Evolutionary conservation across 768 basidiomycete species (phyloP).

Genomic region (Tricholoma sp.): DNA sequence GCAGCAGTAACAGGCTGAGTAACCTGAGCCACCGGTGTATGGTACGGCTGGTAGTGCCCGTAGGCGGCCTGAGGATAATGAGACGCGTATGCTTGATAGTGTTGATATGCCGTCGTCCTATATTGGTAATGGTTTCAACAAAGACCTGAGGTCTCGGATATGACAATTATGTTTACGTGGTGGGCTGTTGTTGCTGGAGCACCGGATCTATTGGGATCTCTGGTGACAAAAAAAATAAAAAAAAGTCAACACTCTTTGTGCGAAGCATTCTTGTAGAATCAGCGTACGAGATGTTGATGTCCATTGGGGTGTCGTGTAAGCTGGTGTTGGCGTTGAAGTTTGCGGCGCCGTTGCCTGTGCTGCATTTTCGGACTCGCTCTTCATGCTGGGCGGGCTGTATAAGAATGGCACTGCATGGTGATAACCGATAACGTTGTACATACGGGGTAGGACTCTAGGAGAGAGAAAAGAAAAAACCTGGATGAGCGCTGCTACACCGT

Average conservation of each 20-base stretch:
- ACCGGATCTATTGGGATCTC: constrained; percentile 67
- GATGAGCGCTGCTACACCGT: not conserved
- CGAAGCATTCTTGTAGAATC: not conserved
- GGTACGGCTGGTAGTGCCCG: constrained; percentile 41
- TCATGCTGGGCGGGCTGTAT: constrained; percentile 26
- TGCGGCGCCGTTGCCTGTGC: constrained; percentile 23
- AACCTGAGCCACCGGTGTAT: constrained; percentile 24
- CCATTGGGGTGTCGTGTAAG: constrained; percentile 28
- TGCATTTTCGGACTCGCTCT: constrained; percentile 33
- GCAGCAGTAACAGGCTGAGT: constrained; percentile 19
- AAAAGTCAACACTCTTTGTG: not conserved
- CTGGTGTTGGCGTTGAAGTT: constrained; percentile 19
- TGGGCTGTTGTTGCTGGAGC: constrained; percentile 54
- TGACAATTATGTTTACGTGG: constrained; percentile 31
- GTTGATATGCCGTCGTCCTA: constrained; percentile 46
- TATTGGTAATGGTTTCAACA: constrained; percentile 14
- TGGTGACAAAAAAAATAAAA: constrained; percentile 15
- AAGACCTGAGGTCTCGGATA: constrained; percentile 12
- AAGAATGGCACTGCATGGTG: not conserved
- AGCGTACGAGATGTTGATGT: constrained; percentile 23
- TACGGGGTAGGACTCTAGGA: not conserved
- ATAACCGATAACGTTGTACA: not conserved
- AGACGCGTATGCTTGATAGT: constrained; percentile 39
- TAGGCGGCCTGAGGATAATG: constrained; percentile 42
- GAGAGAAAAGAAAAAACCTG: not conserved